Conservation (phyloP, 2,329 filamentous ascomycete species). For the Colletotrichum ledebouriae region DNA sequence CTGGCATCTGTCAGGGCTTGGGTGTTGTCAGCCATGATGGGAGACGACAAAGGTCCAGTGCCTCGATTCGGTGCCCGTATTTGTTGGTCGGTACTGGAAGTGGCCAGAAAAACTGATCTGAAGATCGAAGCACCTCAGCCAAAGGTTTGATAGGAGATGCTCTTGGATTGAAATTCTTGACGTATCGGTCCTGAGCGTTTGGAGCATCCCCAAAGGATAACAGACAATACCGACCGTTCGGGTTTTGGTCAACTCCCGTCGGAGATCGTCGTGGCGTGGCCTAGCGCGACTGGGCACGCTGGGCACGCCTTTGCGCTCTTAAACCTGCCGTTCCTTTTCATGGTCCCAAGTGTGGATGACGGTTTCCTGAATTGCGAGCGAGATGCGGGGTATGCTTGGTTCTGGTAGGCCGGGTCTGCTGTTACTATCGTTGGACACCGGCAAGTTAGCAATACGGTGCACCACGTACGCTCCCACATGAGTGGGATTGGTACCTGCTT, state of each 20-base stretch:
- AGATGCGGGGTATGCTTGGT: constrained; percentile 18
- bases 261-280: constrained; percentile 10
- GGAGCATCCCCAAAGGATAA: background rate
- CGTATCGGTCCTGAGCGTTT: background rate
- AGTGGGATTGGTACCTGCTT: too few species aligned
- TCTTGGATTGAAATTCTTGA: constrained; percentile 1
- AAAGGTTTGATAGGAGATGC: background rate
- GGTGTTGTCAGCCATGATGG: constrained; percentile 17
- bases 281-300: background rate
- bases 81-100: background rate
- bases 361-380: background rate
- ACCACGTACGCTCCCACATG: background rate
- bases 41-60: background rate
- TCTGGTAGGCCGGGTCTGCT: background rate
- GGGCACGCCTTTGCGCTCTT: constrained; percentile 22
- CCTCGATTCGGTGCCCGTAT: background rate
- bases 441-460: background rate
- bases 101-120: background rate
- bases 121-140: background rate
- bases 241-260: constrained; percentile 26
- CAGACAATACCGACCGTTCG: background rate
- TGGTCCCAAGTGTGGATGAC: background rate
- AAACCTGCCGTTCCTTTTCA: background rate
- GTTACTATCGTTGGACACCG: background rate
- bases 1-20: background rate